Base-by-base conservation (phyloP, 352 stramenopile genomes). In the Saprolegnia diclina region DNA sequence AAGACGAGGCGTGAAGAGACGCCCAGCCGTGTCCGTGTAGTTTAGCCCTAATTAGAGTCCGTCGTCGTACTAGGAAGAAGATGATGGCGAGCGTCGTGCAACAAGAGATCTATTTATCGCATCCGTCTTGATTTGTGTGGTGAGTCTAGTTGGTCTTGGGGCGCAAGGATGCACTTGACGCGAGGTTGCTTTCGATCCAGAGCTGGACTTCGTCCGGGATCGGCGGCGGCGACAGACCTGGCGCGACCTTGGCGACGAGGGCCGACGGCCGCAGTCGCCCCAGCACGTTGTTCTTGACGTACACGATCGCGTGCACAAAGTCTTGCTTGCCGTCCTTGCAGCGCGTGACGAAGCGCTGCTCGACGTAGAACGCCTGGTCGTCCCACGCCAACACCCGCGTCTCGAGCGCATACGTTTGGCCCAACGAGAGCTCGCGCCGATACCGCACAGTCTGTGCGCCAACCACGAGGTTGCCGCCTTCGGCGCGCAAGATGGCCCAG, bases 241-340 rank as follows among this genome's bases (percentile, higher is more conserved):
- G 38, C 40, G 86, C 78, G 22, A 76, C 72, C 73, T 82, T 87
- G n/a, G 76, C 74, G 6, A 95, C 73, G 63, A 95, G 75, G 53
- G 88, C 76, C 24, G 73, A 59, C 2, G 85, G 87, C 22, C 67
- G 77, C 6, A 90, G 72, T n/a, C 74, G 68, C 10, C 87, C 87
- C 19, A 95, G 56, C 52, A 94, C 85, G 5, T 72, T 87, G 76
- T 95, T 95, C 79, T 95, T 95, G 22, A 94, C 87, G n/a, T 93
- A 65, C 29, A 94, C 75, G 63, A 95, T 83, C n/a, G 85, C 85
- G 67, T 95, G 83, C 22, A 95, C 76, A 71, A 95, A 95, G 0
- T 75, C 52, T 18, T 63, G 48, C 37, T 74, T 73, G 0, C 19
- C n/a, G 18, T 57, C 46, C 5, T 32, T 32, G 18, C 42, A 14